Evolutionary conservation across 495 filamentous ascomycete species (phyloP).

Genomic region (Neurospora sp.): DNA sequence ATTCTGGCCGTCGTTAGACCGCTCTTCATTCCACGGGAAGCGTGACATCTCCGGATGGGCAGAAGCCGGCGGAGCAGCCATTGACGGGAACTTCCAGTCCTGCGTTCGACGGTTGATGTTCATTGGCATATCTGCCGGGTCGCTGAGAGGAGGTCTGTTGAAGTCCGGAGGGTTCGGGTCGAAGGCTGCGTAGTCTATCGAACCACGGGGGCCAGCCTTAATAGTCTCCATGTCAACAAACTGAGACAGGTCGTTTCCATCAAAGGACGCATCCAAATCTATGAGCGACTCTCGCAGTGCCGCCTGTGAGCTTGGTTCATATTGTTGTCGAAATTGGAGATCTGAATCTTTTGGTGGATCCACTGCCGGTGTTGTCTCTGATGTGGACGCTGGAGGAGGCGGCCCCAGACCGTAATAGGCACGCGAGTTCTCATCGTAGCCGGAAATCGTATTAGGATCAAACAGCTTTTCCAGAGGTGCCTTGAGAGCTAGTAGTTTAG

Average conservation of each 20-base stretch:
- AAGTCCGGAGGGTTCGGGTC: conserved; percentile 31
- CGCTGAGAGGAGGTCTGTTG: conserved; percentile 37
- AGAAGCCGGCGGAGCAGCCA: conserved; percentile 33
- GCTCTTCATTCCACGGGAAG: conserved; percentile 33
- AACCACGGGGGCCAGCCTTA: conserved; percentile 33
- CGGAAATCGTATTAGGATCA: conserved; percentile 46
- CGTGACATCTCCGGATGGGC: conserved; percentile 40
- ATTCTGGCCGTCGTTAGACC: not conserved
- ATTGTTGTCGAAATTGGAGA: conserved; percentile 29
- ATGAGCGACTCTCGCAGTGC: conserved; percentile 45
- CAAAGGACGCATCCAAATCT: conserved; percentile 44
- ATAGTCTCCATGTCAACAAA: conserved; percentile 52
- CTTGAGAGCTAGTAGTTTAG: conserved; percentile 35
- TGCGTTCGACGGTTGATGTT: conserved; percentile 42
- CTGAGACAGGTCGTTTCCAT: conserved; percentile 37
- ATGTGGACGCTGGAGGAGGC: conserved; percentile 18
- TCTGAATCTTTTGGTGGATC: conserved; percentile 27
- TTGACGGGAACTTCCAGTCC: conserved; percentile 53
- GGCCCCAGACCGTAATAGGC: conserved; percentile 35
- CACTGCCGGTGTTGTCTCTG: not conserved
- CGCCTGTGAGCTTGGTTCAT: conserved; percentile 37
- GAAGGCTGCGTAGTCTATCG: conserved; percentile 30
- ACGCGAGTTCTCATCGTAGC: conserved; percentile 45
- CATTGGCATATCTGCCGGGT: conserved; percentile 30
- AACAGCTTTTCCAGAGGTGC: conserved; percentile 47